Conservation (phyloP, 768 basidiomycete species). For the Cyclocybe aegerita region DNA sequence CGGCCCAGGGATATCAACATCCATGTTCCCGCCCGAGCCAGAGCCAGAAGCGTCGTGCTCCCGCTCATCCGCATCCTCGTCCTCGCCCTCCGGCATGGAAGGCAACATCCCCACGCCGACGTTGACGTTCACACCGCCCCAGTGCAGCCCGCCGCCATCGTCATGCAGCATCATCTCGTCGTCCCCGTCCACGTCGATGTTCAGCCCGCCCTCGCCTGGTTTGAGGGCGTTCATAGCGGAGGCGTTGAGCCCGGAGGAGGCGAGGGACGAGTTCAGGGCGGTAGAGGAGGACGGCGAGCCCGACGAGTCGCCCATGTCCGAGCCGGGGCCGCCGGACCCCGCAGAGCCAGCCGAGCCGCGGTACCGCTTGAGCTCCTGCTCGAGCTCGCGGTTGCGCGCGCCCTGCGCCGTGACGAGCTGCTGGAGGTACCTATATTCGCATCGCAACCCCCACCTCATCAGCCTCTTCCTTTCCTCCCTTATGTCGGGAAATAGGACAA, state of each 20-base stretch:
- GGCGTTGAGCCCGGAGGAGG: too few relatives aligned
- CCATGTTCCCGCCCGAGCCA: constrained; percentile 16
- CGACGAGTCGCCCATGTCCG: constrained; percentile 5
- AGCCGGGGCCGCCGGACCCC: constrained; percentile 17
- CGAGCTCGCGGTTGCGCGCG: constrained; percentile 74
- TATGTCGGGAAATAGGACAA: constrained; percentile 9
- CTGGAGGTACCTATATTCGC: constrained; percentile 72
- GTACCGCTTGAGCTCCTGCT: constrained; percentile 60
- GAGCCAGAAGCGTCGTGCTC: constrained; percentile 13
- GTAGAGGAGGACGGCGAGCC: not conserved
- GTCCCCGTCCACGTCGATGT: constrained; percentile 12
- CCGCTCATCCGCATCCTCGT: constrained; percentile 20
- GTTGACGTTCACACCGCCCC: not conserved
- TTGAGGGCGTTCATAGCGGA: constrained; percentile 2
- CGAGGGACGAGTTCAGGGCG: too few relatives aligned
- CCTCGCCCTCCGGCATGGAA: constrained; percentile 30
- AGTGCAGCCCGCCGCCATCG: constrained; percentile 7
- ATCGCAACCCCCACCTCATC: too few relatives aligned
- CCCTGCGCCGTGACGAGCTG: constrained; percentile 83
- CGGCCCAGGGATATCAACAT: constrained; percentile 10
- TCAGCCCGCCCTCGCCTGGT: constrained; percentile 5
- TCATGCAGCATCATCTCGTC: constrained; percentile 24
- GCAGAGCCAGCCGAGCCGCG: constrained; percentile 17
- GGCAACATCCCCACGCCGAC: constrained; percentile 22
- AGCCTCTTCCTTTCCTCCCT: too few relatives aligned